Conservation (phyloP, 2,329 filamentous ascomycete species). For the Aureobasidium sp. region DNA sequence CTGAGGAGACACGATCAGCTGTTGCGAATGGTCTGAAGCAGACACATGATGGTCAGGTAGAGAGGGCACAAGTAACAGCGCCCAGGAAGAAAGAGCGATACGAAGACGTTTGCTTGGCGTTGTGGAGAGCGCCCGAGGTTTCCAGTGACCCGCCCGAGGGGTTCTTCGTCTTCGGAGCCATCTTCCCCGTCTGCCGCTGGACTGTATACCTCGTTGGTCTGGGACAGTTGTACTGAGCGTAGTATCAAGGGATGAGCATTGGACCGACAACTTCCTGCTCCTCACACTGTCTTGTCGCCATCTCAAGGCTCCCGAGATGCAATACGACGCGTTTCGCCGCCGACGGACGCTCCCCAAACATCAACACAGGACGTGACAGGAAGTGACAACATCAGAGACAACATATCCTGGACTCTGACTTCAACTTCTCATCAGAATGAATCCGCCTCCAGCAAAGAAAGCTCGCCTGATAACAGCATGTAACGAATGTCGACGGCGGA, state of each 20-base stretch:
- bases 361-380: neutral
- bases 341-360: neutral
- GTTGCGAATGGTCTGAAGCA: neutral
- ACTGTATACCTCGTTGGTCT: neutral
- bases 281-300: neutral
- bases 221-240: neutral
- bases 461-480: conserved; percentile 11
- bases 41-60: neutral
- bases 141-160: neutral
- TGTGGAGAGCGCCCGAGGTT: conserved; percentile 3
- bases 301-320: neutral
- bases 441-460: conserved; percentile 6
- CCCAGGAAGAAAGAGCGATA: neutral
- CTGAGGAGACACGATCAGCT: too few species aligned
- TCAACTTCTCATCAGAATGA: neutral
- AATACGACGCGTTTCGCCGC: neutral
- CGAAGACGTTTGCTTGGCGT: neutral
- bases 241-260: too few species aligned
- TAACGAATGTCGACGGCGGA: conserved; percentile 15
- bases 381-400: neutral
- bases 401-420: neutral
- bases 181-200: neutral
- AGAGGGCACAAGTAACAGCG: neutral
- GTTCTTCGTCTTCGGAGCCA: neutral
- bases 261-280: too few species aligned